Evolutionary conservation across 805 yeast species (phyloP).

Genomic region (Starmerella gropengiesseri): DNA sequence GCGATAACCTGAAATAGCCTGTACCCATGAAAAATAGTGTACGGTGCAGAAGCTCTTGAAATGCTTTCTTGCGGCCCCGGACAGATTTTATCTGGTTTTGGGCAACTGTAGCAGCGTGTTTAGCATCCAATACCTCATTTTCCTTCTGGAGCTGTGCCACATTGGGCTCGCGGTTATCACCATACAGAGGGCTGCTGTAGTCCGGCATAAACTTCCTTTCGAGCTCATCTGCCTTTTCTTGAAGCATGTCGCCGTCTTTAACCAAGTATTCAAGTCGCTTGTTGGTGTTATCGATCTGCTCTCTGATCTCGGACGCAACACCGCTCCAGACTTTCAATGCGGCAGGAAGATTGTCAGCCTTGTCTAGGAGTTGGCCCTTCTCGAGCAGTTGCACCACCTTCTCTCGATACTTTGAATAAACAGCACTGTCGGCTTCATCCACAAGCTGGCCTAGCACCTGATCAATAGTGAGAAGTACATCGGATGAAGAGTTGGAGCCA

Average conservation of each 20-base stretch:
- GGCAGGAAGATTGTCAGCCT: conserved; percentile 37
- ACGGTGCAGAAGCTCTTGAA: conserved; percentile 44
- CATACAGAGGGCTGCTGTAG: not conserved
- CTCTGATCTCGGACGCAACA: conserved; percentile 24
- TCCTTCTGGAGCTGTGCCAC: conserved; percentile 3
- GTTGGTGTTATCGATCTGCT: conserved; percentile 1
- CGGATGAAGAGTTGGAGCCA: conserved; percentile 4
- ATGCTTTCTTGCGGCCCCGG: conserved; percentile 7
- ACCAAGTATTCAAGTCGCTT: conserved; percentile 7
- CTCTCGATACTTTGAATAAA: conserved; percentile 11
- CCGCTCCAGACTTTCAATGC: conserved; percentile 5
- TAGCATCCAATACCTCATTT: conserved; percentile 6
- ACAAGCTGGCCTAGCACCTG: conserved; percentile 60
- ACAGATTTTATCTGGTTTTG: conserved; percentile 16
- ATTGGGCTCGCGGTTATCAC: not conserved
- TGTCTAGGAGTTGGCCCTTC: conserved; percentile 61
- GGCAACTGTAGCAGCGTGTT: conserved; percentile 8
- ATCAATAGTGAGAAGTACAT: conserved; percentile 42
- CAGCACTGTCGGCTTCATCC: conserved; percentile 41
- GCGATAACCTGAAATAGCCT: conserved; percentile 29
- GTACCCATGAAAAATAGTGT: conserved; percentile 52
- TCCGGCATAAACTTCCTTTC: conserved; percentile 3
- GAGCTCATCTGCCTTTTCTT: conserved; percentile 2
- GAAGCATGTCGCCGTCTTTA: not conserved
- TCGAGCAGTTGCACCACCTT: conserved; percentile 36